These are phyloP conservation scores for Skeletonema costatum DNA, from an alignment of 108 stramenopile genomes.

Conservation along the genomic window DNA sequence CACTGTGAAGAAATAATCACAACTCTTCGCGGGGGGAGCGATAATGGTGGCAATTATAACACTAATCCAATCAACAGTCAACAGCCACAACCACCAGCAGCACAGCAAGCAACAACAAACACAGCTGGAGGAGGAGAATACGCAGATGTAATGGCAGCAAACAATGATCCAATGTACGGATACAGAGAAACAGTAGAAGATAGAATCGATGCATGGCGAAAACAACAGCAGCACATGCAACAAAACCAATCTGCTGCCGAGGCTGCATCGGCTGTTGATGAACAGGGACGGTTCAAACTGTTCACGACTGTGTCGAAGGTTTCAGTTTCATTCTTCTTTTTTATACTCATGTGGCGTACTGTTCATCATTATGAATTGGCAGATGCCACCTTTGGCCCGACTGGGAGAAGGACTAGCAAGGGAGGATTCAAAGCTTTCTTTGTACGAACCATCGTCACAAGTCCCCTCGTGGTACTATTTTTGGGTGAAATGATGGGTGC, in stretches of 20 bases:
- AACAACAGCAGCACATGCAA: slow-evolving; percentile 53
- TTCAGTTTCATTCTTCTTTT: slow-evolving; percentile 75
- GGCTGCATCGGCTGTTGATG: slow-evolving; percentile 59
- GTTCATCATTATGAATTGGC: slow-evolving; percentile 84
- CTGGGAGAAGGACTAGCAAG: background rate
- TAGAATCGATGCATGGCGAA: slow-evolving; percentile 70
- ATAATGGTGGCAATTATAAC: background rate
- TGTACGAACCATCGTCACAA: slow-evolving; percentile 46
- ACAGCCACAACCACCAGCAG: background rate
- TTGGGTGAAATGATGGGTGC: slow-evolving; percentile 81
- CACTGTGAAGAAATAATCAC: background rate
- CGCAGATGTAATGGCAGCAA: background rate
- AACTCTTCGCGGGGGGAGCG: background rate
- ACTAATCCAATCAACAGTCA: background rate
- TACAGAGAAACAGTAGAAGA: slow-evolving; percentile 81
- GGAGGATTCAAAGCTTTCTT: slow-evolving; percentile 20
- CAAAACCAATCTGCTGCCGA: slow-evolving; percentile 24
- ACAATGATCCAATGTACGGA: slow-evolving; percentile 26
- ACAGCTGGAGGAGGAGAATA: background rate
- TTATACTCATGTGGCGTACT: slow-evolving; percentile 85
- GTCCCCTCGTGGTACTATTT: slow-evolving; percentile 63
- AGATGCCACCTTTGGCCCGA: slow-evolving; percentile 53
- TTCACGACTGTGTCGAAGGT: slow-evolving; percentile 75
- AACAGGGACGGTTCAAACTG: slow-evolving; percentile 75
- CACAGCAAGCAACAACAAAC: background rate